Evolutionary conservation across 257 asterid species (phyloP).

Genomic region (Petunia secreta): DNA sequence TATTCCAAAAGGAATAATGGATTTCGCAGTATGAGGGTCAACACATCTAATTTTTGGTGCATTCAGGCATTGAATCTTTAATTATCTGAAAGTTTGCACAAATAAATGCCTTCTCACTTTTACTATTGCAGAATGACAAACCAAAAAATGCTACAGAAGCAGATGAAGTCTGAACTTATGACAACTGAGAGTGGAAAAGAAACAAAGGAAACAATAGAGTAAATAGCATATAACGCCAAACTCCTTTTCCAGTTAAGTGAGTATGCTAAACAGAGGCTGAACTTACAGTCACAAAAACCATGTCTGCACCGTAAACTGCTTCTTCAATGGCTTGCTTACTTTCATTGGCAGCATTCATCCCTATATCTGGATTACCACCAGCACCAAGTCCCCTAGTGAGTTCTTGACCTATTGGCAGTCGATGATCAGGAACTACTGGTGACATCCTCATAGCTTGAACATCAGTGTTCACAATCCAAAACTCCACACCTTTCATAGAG

Average conservation of each 20-base stretch:
- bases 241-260: conserved; percentile 14
- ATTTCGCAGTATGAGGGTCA: neutral
- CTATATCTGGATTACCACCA: conserved; percentile 96
- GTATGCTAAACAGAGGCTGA: neutral
- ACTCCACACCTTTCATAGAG: conserved; percentile 89
- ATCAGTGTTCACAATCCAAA: conserved; percentile 96
- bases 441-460: conserved; percentile 92
- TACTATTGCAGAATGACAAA: neutral
- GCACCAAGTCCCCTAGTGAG: conserved; percentile 98
- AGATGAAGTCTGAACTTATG: neutral
- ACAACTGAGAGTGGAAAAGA: neutral
- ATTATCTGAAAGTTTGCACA: neutral
- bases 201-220: neutral
- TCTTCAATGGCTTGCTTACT: conserved; percentile 81
- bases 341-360: conserved; percentile 90
- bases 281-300: conserved; percentile 62
- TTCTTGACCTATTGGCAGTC: conserved; percentile 90
- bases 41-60: neutral
- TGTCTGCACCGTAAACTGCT: conserved; percentile 65
- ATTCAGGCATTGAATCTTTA: neutral
- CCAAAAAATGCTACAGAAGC: neutral
- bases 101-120: neutral
- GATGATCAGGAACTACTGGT: conserved; percentile 65
- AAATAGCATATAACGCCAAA: neutral
- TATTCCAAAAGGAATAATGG: neutral